phyloP scores from a whole-genome alignment of 2,329 filamentous ascomycete genomes.

The Lachnellula subtilissima region DNA sequence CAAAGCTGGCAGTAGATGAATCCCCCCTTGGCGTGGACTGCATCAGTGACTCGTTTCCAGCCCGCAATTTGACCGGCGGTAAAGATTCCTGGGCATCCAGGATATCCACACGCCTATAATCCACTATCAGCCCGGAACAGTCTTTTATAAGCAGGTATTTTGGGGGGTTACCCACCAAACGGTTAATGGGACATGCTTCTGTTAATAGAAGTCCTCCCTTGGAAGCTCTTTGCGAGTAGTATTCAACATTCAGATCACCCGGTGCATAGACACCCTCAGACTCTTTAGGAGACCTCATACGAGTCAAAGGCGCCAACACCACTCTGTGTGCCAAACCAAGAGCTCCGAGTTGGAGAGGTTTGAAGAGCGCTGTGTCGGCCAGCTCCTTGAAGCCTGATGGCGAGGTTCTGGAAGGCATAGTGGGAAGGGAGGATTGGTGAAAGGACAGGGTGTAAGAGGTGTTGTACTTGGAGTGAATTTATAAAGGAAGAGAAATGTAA shows the following conservation, averaged over 20 bases:
- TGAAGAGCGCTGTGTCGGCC: conserved; percentile 33
- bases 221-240: conserved; percentile 48
- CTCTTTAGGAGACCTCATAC: conserved; percentile 15
- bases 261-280: conserved; percentile 41
- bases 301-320: conserved; percentile 39
- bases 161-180: conserved; percentile 28
- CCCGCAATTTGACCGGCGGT: conserved; percentile 46
- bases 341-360: conserved; percentile 33
- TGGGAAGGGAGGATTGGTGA: neutral
- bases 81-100: conserved; percentile 52
- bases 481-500: neutral
- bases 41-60: conserved; percentile 55
- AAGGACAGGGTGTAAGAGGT: neutral
- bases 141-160: conserved; percentile 31
- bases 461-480: neutral
- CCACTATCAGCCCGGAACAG: conserved; percentile 16
- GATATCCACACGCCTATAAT: conserved; percentile 36
- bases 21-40: conserved; percentile 57
- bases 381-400: conserved; percentile 17
- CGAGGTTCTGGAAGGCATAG: conserved; percentile 17
- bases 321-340: conserved; percentile 44
- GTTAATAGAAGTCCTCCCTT: conserved; percentile 54
- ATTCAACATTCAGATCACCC: conserved; percentile 39
- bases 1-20: conserved; percentile 61
- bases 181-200: conserved; percentile 46